Percentiles rank a stretch among this genome's conserved stretches.
Evolutionary conservation across 1,139 yeast species (phyloP).

Genomic region (Suhomyces choctaworum): DNA sequence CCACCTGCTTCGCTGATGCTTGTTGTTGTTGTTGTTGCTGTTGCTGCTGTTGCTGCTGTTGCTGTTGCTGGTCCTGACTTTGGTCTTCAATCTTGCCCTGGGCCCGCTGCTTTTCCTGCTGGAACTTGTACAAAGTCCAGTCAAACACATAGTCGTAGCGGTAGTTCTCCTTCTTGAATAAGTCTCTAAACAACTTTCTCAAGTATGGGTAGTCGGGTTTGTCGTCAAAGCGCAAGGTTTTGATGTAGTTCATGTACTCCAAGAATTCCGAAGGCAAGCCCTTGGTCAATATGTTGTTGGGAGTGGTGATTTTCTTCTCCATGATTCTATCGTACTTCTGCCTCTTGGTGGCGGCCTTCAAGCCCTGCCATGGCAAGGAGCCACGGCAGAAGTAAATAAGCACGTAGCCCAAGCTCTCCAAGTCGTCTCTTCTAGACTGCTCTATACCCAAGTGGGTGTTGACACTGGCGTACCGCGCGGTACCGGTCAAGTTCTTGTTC

Average conservation of each 20-base stretch:
- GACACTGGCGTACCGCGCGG: constrained; percentile 94
- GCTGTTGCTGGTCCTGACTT: constrained; percentile 22
- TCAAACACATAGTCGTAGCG: constrained; percentile 94
- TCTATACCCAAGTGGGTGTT: constrained; percentile 97
- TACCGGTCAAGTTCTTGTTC: constrained; percentile 93
- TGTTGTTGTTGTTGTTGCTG: constrained; percentile 10
- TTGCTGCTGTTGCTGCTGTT: constrained; percentile 19
- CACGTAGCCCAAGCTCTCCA: constrained; percentile 94
- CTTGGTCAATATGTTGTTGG: constrained; percentile 83
- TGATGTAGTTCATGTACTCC: constrained; percentile 84
- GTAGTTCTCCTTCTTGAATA: constrained; percentile 85
- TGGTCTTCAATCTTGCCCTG: constrained; percentile 34
- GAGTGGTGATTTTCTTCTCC: constrained; percentile 94
- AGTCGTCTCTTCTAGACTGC: constrained; percentile 94
- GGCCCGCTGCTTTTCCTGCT: constrained; percentile 62
- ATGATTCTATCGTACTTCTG: constrained; percentile 95
- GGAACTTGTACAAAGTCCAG: constrained; percentile 91
- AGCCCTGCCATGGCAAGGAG: constrained; percentile 97
- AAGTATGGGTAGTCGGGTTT: constrained; percentile 92
- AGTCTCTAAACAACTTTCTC: constrained; percentile 86
- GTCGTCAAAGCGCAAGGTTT: constrained; percentile 90
- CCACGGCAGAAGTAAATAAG: constrained; percentile 94
- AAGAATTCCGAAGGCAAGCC: constrained; percentile 92
- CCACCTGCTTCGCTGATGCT: constrained; percentile 7
- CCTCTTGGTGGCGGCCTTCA: constrained; percentile 94